Evolutionary conservation across 1,139 yeast genomes (phyloP), one percentile per base, ranked within the genome.

Genomic region (Meyerozyma smithsonii): DNA sequence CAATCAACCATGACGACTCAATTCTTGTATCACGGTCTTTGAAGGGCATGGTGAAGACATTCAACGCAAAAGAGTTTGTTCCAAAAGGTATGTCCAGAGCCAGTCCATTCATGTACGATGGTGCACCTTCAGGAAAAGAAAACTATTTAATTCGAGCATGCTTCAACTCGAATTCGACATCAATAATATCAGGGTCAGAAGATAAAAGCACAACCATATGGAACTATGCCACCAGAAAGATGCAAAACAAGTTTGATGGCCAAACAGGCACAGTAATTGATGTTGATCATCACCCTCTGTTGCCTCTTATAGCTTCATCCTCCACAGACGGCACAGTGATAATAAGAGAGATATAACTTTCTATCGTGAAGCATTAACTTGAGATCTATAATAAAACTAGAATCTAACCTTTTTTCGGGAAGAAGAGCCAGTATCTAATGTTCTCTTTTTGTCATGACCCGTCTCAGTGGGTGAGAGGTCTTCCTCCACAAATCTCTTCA

Each of bases 211-310:
- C 76, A 0, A 76, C 79, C 3, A 51, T 72, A 3, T 85, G 92
- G 89, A 82, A 81, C 45, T 61, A 72, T n/a, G 65, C 67, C 4
- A 62, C 81, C 0, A 63, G 78, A 39, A 66, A 66, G 36, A 47
- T 81, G 17, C 46, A 67, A 10, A 62, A 67, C 37, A 80, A 79
- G 49, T 58, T 72, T 11, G 62, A 67, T 4, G 90, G 89, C 1
- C 92, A 84, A 51, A 51, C 55, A 6, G 85, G 88, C 0, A 60
- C 79, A 0, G 85, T 81, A 1, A 60, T 81, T 21, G 88, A 78
- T 53, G 75, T 82, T 4, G 79, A 72, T 48, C 69, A 60, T 43
- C 75, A 69, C 46, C 69, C 74, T 0, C 44, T 43, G 4, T 54
- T 62, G 28, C 61, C 62, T 0, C 64, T 77, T 18, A 32, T 74